A percentile compares a stretch with the other conserved stretches of the same genome.
Conservation (phyloP, 2,329 filamentous ascomycete genomes). For the Hypocrella siamensis region DNA sequence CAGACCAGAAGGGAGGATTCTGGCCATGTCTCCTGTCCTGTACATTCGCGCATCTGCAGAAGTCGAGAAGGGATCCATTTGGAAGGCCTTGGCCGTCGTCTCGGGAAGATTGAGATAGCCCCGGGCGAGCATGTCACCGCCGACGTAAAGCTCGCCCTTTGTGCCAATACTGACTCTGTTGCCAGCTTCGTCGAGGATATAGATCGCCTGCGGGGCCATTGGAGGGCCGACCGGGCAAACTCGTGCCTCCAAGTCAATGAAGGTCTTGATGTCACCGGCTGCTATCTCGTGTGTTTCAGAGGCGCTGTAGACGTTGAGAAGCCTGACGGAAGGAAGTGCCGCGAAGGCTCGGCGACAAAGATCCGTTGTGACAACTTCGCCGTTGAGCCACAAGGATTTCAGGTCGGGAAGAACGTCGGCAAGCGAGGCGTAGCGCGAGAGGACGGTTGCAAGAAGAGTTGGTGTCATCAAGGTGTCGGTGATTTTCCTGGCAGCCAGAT, state of each 20-base stretch:
- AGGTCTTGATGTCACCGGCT: conserved; percentile 56
- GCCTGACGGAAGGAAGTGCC: conserved; percentile 49
- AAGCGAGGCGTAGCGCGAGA: conserved; percentile 53
- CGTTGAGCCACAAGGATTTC: conserved; percentile 63
- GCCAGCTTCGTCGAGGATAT: conserved; percentile 56
- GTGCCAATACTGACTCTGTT: conserved; percentile 45
- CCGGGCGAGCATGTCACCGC: conserved; percentile 56
- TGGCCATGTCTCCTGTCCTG: conserved; percentile 55
- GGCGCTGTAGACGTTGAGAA: conserved; percentile 70
- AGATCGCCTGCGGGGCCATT: conserved; percentile 50
- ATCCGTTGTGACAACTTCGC: conserved; percentile 69
- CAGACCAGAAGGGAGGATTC: conserved; percentile 48
- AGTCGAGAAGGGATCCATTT: conserved; percentile 45
- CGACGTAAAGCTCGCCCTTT: conserved; percentile 60
- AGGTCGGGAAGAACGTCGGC: conserved; percentile 47
- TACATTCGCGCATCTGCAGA: conserved; percentile 53
- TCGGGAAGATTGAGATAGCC: conserved; percentile 72
- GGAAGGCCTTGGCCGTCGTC: conserved; percentile 58
- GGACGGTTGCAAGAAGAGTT: conserved; percentile 58
- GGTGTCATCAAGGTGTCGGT: conserved; percentile 78
- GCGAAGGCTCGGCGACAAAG: conserved; percentile 52
- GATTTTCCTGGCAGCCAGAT: conserved; percentile 48
- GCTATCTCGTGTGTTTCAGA: conserved; percentile 73
- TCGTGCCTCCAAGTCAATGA: conserved; percentile 43
- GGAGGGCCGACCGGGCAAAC: conserved; percentile 64